These are phyloP conservation scores for Wickerhamomyces chaumierensis DNA, from an alignment of 805 yeast genomes.

Conservation along the genomic window DNA sequence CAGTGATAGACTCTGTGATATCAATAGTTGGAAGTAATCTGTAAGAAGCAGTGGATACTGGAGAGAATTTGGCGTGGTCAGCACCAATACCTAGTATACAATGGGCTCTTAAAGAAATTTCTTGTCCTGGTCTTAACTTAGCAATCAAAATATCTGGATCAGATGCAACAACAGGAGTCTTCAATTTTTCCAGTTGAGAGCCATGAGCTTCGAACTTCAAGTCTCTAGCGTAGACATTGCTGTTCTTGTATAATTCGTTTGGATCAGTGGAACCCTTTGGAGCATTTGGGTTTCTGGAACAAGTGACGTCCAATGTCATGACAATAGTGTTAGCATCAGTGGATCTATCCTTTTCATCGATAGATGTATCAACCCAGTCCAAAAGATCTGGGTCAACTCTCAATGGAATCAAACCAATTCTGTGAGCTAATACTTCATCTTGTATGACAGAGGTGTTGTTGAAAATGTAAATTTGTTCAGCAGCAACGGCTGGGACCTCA, in stretches of 20 bases:
- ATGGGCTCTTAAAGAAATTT: conserved; percentile 80
- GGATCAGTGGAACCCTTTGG: conserved; percentile 73
- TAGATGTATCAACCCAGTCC: conserved; percentile 64
- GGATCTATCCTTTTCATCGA: conserved; percentile 57
- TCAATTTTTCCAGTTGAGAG: conserved; percentile 62
- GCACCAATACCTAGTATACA: conserved; percentile 86
- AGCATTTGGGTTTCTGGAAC: conserved; percentile 80
- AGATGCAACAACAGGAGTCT: conserved; percentile 61
- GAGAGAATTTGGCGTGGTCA: conserved; percentile 96
- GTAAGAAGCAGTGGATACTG: conserved; percentile 94
- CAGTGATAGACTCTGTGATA: conserved; percentile 62
- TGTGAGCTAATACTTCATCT: conserved; percentile 92
- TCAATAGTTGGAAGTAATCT: conserved; percentile 83
- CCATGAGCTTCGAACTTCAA: conserved; percentile 89
- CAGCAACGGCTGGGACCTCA: conserved; percentile 93
- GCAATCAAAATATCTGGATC: conserved; percentile 88
- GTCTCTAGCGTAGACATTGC: conserved; percentile 82
- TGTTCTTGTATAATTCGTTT: conserved; percentile 69
- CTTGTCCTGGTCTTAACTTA: conserved; percentile 94
- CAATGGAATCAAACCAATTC: conserved; percentile 88
- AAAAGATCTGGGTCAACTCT: conserved; percentile 84
- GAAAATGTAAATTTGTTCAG: conserved; percentile 81
- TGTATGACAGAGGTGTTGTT: conserved; percentile 95
- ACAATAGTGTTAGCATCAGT: conserved; percentile 88
- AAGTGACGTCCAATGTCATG: conserved; percentile 65